Conservation (phyloP, 345 rosid species). For the Eutrema heterophyllum region DNA sequence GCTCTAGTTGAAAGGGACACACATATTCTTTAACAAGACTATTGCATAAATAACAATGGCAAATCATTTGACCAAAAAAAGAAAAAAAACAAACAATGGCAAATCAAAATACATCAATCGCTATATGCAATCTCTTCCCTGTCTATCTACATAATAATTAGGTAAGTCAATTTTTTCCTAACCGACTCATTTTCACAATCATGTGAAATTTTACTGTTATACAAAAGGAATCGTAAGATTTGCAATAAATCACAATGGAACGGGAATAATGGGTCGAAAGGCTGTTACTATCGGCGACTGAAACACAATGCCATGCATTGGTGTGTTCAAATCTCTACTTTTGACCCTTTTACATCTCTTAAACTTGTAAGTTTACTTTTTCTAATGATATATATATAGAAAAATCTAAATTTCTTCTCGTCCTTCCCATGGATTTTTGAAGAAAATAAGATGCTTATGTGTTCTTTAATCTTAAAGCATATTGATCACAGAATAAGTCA, state of each 20-base stretch:
- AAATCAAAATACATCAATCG: not conserved
- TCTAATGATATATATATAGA: not conserved
- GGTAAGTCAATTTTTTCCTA: not conserved
- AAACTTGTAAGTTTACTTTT: not conserved
- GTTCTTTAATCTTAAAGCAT: not conserved
- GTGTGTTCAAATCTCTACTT: constrained; percentile 13
- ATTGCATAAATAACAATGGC: no score
- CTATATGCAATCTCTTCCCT: not conserved
- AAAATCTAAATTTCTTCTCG: not conserved
- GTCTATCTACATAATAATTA: not conserved
- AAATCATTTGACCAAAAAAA: no score
- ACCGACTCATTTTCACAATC: not conserved
- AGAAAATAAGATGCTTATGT: not conserved
- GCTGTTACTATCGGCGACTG: constrained; percentile 9
- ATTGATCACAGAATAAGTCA: not conserved
- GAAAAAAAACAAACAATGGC: no score
- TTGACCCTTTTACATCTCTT: not conserved
- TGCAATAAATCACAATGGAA: not conserved
- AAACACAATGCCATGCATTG: constrained; percentile 24
- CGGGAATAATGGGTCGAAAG: constrained; percentile 5
- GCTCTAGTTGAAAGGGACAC: no score
- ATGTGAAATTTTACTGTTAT: not conserved
- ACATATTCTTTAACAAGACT: no score
- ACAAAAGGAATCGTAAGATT: not conserved
- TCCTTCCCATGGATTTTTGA: not conserved